Evolutionary conservation across 176 grass and related monocot genomes (phyloP).

Genomic region (Bothriochloa decipiens): DNA sequence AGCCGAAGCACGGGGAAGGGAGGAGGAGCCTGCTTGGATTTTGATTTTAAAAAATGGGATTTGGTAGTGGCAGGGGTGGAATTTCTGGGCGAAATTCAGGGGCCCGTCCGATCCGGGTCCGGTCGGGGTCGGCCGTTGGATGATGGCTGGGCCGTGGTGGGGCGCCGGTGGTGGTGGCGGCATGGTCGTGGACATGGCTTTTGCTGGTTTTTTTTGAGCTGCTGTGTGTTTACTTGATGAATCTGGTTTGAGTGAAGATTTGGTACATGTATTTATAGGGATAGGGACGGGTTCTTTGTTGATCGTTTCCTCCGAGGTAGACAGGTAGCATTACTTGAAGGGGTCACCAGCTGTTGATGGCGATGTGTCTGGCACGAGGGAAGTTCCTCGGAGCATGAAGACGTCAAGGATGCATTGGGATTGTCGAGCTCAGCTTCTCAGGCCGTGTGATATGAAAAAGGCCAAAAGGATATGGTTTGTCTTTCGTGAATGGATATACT

Average conservation of each 20-base stretch:
- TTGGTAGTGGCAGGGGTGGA: constrained; percentile 8
- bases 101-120: neutral
- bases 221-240: neutral
- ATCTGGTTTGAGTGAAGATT: neutral
- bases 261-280: neutral
- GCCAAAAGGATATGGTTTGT: neutral
- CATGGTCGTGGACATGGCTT: neutral
- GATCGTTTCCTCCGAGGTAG: neutral
- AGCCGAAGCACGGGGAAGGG: neutral
- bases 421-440: neutral
- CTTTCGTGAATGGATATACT: neutral
- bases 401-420: neutral
- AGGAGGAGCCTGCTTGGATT: constrained; percentile 12
- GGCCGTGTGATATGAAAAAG: neutral
- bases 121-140: constrained; percentile 13
- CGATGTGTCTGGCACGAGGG: neutral
- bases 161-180: neutral
- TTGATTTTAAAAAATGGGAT: constrained; percentile 45
- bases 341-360: neutral
- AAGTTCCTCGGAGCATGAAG: neutral
- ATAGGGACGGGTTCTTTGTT: neutral
- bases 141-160: neutral
- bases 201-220: neutral
- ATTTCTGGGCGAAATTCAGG: neutral
- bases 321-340: neutral